phyloP scores from a whole-genome alignment of 345 rosid genomes.

The Kernera saxatilis region DNA sequence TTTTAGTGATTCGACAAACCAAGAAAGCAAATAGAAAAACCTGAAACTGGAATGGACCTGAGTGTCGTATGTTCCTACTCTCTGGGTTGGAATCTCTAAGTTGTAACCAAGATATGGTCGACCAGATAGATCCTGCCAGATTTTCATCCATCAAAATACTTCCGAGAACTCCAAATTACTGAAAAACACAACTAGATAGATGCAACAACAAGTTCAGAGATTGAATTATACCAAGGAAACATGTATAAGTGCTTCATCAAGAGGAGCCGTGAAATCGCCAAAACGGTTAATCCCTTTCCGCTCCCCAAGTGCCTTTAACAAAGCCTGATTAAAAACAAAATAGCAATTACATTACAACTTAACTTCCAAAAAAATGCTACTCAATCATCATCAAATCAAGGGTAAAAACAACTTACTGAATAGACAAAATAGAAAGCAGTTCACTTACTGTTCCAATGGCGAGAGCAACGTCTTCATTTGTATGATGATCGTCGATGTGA shows the following conservation, averaged over 20 bases:
- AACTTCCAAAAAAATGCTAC: not conserved
- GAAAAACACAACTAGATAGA: not conserved
- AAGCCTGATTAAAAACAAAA: constrained; percentile 42
- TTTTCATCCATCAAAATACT: not conserved
- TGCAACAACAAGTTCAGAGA: not conserved
- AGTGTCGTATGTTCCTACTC: constrained; percentile 86
- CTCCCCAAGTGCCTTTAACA: constrained; percentile 84
- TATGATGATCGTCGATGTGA: constrained; percentile 95
- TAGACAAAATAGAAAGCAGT: not conserved
- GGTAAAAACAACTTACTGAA: not conserved
- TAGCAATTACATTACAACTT: not conserved
- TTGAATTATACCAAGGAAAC: constrained; percentile 55
- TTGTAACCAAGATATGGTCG: constrained; percentile 71
- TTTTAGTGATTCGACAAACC: constrained; percentile 5
- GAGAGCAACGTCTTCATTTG: constrained; percentile 88
- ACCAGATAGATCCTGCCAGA: constrained; percentile 76
- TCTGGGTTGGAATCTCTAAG: constrained; percentile 67
- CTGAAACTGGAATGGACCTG: constrained; percentile 41
- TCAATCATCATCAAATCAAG: too few relatives aligned
- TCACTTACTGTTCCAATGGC: constrained; percentile 70
- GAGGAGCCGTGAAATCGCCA: constrained; percentile 91
- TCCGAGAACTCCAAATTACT: not conserved
- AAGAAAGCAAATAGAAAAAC: not conserved
- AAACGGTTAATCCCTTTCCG: constrained; percentile 85
- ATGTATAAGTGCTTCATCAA: constrained; percentile 84